Evolutionary conservation across 176 grass and related monocot genomes (phyloP).

Genomic region (Puccinellia tenuiflora): DNA sequence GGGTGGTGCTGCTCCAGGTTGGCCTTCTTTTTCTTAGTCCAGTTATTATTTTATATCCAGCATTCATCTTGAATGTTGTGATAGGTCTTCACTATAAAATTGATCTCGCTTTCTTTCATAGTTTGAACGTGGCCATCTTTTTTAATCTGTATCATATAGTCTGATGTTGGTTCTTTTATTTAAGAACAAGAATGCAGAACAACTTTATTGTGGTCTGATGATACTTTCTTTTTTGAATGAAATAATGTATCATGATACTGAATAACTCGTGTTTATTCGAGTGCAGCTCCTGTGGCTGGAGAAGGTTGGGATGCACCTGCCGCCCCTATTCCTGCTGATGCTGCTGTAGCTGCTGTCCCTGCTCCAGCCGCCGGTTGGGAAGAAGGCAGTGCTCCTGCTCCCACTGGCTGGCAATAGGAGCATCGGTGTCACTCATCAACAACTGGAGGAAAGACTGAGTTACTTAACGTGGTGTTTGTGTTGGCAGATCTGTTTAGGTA

Average conservation of each 20-base stretch:
- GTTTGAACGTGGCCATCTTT: not conserved
- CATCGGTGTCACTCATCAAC: not conserved
- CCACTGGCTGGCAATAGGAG: slow-evolving; percentile 37
- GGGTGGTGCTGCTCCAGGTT: slow-evolving; percentile 43
- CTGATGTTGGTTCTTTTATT: not conserved
- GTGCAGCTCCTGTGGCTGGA: slow-evolving; percentile 36
- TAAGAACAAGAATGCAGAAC: not conserved
- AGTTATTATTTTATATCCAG: not conserved
- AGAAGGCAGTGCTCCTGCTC: slow-evolving; percentile 17
- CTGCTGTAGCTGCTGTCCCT: not conserved
- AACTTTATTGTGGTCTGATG: not conserved
- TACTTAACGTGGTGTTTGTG: not conserved
- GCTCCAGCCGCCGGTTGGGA: slow-evolving; percentile 37
- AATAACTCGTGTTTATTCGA: not conserved
- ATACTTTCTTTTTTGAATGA: not conserved
- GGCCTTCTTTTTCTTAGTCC: not conserved
- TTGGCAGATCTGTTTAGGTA: slow-evolving; percentile 28
- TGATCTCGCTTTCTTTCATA: not conserved
- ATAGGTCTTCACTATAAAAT: not conserved
- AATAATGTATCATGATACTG: not conserved
- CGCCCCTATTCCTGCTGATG: not conserved
- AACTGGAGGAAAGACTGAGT: not conserved
- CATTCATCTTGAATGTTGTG: not conserved
- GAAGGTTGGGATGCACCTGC: slow-evolving; percentile 43
- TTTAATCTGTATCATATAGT: not conserved